These are phyloP conservation scores for Lichtheimia corymbifera DNA, from an alignment of 371 early-diverging fungal species.

Conservation along the genomic window DNA sequence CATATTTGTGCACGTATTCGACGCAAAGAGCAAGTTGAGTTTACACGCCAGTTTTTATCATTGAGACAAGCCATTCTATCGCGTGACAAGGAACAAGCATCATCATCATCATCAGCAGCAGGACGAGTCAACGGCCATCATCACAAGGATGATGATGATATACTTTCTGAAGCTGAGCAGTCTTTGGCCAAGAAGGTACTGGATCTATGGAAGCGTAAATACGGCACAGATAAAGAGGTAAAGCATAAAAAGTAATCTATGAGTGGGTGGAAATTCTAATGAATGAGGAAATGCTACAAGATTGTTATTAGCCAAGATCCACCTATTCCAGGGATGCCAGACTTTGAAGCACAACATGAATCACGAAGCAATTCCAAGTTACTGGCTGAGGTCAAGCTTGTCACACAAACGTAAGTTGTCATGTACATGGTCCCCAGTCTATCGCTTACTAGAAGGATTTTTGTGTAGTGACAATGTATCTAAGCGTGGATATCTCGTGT, in stretches of 20 bases:
- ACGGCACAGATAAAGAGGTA: constrained; percentile 52
- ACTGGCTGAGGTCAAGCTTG: constrained; percentile 59
- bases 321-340: constrained; percentile 26
- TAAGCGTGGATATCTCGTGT: constrained; percentile 65
- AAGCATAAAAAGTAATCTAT: constrained; percentile 6
- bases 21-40: constrained; percentile 21
- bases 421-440: neutral
- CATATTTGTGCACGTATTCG: constrained; percentile 41
- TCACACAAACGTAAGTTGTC: constrained; percentile 57
- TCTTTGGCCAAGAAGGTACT: constrained; percentile 44
- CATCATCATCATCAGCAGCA: no score
- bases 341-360: constrained; percentile 30
- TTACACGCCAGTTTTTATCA: constrained; percentile 17
- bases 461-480: constrained; percentile 55
- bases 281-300: constrained; percentile 15
- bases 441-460: neutral
- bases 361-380: constrained; percentile 36
- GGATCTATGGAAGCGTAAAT: constrained; percentile 50
- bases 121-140: no score
- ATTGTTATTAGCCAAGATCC: constrained; percentile 56
- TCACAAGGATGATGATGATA: constrained; percentile 2
- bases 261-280: no score
- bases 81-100: neutral
- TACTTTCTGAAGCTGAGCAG: constrained; percentile 2
- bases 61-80: neutral